phyloP scores from a whole-genome alignment of 176 grass and related monocot species.

The Oryza punctata region DNA sequence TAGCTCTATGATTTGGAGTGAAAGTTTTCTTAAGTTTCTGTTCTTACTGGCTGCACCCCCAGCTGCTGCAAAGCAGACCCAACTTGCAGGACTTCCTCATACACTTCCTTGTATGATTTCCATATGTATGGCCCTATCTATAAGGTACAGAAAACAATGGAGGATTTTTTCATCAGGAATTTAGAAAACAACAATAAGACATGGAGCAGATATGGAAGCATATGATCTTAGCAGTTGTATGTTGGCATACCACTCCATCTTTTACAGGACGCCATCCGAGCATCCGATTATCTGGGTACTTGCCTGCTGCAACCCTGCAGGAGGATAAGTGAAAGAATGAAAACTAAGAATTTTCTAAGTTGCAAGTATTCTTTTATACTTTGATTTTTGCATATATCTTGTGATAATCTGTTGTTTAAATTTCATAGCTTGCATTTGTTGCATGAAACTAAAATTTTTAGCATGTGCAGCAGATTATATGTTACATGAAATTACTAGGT shows the following conservation, averaged over 20 bases:
- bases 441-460: not conserved
- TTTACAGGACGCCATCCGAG: constrained; percentile 89
- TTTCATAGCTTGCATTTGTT: not conserved
- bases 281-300: constrained; percentile 85
- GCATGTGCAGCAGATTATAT: not conserved
- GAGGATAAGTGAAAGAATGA: not conserved
- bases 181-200: not conserved
- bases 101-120: constrained; percentile 95
- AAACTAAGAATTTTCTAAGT: not conserved
- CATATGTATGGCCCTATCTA: constrained; percentile 86
- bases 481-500: not conserved
- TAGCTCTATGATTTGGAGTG: not conserved
- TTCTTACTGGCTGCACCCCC: constrained; percentile 69
- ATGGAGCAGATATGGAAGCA: not conserved
- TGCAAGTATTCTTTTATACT: constrained; percentile 14
- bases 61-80: constrained; percentile 69
- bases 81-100: constrained; percentile 80
- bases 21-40: not conserved
- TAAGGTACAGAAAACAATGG: constrained; percentile 17
- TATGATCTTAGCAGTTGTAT: constrained; percentile 8
- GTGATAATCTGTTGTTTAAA: not conserved
- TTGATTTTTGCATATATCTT: not conserved
- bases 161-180: constrained; percentile 21
- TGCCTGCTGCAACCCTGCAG: constrained; percentile 73
- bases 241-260: constrained; percentile 66